Base-by-base conservation (phyloP, 129 eudicot genomes). In the Flaveria ramosissima region DNA sequence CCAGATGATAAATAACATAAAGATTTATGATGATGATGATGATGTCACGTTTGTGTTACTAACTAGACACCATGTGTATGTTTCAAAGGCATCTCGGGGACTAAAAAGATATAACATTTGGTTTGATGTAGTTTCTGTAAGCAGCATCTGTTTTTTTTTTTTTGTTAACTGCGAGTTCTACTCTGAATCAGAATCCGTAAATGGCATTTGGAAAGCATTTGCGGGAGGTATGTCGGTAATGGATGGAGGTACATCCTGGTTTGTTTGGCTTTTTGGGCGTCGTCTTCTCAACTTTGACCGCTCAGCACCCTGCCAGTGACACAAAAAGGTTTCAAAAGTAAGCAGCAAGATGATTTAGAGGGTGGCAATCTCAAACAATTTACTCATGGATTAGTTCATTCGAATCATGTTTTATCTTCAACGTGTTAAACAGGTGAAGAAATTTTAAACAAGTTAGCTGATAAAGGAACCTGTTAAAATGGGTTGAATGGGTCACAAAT, bases 151-250 rank as follows among this genome's bases (percentile, higher is more conserved):
- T 27, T 27, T 45, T 41, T 8, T 17, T 64, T 48, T 48, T 13
- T 48, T 48, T 61, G 19, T 63, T 4, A 70, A 64, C 74, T 11
- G 27, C 21, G 21, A 15, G 74, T 69, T 66, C 73, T 93, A 87
- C 20, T 84, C 93, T 2, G 93, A 77, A 75, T 89, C 97, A 9
- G 99, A 87, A 83, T 92, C 99, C 0, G 97, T 81, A 46, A 86
- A 85, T 41, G 86, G 83, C 83, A 84, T 62, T 81, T 91, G 99
- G 52, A 77, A 67, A 70, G 99, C 93, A 85, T 95, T 80, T 51
- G 79, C 84, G 14, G 96, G 97, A 64, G 82, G 90, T 82, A 66
- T 71, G 67, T 95, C 97, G 1, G 92, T 91, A 26, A 92, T 70
- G 27, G 97, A 83, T 50, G 97, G 91, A 17, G 92, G 86, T 57